These are phyloP conservation scores for Zygotorulaspora florentina DNA, from an alignment of 805 yeast species.

Conservation along the genomic window DNA sequence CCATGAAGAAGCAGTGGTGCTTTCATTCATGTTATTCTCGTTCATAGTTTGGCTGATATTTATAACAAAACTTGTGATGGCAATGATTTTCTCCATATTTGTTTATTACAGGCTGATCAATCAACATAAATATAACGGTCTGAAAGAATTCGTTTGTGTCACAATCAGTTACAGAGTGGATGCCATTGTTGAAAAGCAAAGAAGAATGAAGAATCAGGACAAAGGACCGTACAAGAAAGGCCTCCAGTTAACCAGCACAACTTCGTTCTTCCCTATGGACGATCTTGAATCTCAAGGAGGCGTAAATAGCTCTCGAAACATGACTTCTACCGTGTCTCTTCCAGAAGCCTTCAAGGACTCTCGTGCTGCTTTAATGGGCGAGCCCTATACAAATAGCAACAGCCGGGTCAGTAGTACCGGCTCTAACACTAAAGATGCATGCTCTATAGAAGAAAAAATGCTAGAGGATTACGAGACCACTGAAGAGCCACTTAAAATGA, in stretches of 20 bases:
- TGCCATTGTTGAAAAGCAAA: slow-evolving; percentile 33
- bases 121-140: slow-evolving; percentile 37
- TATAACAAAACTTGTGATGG: slow-evolving; percentile 51
- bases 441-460: slow-evolving; percentile 1
- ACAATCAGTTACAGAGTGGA: slow-evolving; percentile 57
- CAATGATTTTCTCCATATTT: slow-evolving; percentile 49
- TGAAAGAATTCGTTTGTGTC: slow-evolving; percentile 59
- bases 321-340: background rate
- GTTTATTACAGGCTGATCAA: slow-evolving; percentile 45
- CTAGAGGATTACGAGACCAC: slow-evolving; percentile 4
- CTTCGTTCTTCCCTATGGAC: background rate
- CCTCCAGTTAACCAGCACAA: background rate
- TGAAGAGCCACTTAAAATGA: slow-evolving; percentile 7
- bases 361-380: slow-evolving; percentile 5
- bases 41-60: slow-evolving; percentile 70
- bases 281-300: slow-evolving; percentile 4
- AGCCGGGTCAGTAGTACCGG: slow-evolving; percentile 4
- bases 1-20: slow-evolving; percentile 61
- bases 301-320: background rate
- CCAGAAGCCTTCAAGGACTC: slow-evolving; percentile 6
- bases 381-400: background rate
- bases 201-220: slow-evolving; percentile 9
- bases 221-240: slow-evolving; percentile 5
- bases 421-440: slow-evolving; percentile 2
- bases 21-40: slow-evolving; percentile 73